phyloP scores from a whole-genome alignment of 2,329 filamentous ascomycete species.

The Aspergillus persii region DNA sequence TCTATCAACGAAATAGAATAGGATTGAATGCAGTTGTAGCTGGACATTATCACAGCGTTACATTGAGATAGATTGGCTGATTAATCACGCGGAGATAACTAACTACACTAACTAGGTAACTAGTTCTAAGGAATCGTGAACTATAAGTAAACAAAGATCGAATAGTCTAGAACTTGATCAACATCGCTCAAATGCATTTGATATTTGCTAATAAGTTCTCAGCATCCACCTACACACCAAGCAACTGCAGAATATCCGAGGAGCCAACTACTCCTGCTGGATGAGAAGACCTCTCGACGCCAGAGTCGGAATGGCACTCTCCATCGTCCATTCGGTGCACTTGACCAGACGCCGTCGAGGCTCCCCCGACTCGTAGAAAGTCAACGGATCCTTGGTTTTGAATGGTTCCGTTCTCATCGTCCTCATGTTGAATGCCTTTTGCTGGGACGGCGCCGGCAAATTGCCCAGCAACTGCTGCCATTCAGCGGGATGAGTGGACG shows the following conservation, averaged over 20 bases:
- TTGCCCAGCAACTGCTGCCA: background rate
- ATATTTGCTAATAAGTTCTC: too few species aligned
- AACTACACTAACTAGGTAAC: too few species aligned
- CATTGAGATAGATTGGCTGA: background rate
- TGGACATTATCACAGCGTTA: background rate
- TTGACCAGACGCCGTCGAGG: background rate
- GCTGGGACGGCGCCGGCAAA: background rate
- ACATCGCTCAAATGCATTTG: too few species aligned
- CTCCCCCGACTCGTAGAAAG: background rate
- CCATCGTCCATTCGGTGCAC: background rate
- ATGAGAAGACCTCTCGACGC: background rate
- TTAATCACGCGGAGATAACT: background rate
- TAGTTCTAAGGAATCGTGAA: too few species aligned
- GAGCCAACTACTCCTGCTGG: background rate
- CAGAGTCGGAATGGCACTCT: background rate
- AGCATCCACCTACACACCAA: too few species aligned
- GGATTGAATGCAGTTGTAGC: too few species aligned
- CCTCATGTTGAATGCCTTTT: background rate
- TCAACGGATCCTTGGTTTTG: background rate
- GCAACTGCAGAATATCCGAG: background rate
- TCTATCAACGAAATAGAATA: too few species aligned
- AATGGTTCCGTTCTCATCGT: background rate
- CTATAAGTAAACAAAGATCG: too few species aligned
- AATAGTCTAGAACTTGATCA: too few species aligned
- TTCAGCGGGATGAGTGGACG: background rate